phyloP scores from a whole-genome alignment of 1,139 yeast species.

The Zygoascus meyerae region DNA sequence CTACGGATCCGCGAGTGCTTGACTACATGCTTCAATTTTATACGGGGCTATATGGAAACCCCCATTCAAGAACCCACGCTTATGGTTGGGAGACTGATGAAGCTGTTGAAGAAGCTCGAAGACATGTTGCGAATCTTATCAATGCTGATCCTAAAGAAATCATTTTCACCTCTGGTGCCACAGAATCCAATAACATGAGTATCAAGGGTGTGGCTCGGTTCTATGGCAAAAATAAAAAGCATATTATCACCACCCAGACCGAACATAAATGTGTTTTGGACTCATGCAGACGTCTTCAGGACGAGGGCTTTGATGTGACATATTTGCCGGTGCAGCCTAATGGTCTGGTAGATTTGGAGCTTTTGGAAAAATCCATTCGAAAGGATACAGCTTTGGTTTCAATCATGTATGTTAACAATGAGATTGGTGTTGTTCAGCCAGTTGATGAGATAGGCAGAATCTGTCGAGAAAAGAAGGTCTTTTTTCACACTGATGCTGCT shows the following conservation, averaged over 20 bases:
- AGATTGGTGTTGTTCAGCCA: slow-evolving; percentile 97
- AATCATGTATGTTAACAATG: slow-evolving; percentile 97
- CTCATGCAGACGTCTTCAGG: slow-evolving; percentile 90
- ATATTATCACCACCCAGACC: slow-evolving; percentile 91
- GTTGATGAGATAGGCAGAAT: slow-evolving; percentile 86
- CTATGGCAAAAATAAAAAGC: slow-evolving; percentile 83
- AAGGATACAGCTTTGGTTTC: slow-evolving; percentile 89
- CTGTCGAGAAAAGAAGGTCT: slow-evolving; percentile 81
- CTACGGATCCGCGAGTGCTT: slow-evolving; percentile 93
- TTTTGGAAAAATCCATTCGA: slow-evolving; percentile 74
- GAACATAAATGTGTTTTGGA: slow-evolving; percentile 98
- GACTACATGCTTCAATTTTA: slow-evolving; percentile 90
- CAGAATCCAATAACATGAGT: slow-evolving; percentile 93
- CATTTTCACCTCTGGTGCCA: slow-evolving; percentile 95
- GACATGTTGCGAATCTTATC: slow-evolving; percentile 72
- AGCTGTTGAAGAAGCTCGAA: slow-evolving; percentile 84
- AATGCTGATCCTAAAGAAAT: slow-evolving; percentile 96
- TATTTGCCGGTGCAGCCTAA: slow-evolving; percentile 77
- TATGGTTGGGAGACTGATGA: slow-evolving; percentile 98
- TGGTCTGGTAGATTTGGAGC: slow-evolving; percentile 75
- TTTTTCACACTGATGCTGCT: slow-evolving; percentile 98
- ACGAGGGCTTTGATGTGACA: slow-evolving; percentile 95
- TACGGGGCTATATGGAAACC: slow-evolving; percentile 94
- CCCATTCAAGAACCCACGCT: slow-evolving; percentile 95
- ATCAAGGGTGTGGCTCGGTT: slow-evolving; percentile 94